Base-by-base conservation (phyloP, 306 rosid genomes). In the Dalbergia oliveri region DNA sequence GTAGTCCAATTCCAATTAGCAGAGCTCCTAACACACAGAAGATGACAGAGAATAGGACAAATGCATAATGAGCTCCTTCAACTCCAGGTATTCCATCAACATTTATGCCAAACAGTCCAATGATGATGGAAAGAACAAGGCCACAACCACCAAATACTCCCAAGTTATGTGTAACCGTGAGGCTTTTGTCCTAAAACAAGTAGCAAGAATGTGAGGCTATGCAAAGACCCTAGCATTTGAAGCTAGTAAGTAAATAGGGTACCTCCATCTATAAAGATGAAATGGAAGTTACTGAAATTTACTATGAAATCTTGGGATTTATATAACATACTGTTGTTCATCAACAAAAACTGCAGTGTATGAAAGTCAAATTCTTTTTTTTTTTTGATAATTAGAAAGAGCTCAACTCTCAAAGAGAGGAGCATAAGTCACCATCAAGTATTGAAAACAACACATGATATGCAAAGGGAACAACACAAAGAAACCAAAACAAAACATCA, bases 71-170 rank as follows among this genome's bases (percentile, higher is more conserved):
- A 26, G 97, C 3, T 21, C 74, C 77, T 3, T 16, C 61, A 54
- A 21, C 56, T 54, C 99, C 99, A 0, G 97, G 96, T 21, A 95
- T 93, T 69, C 98, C 99, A 62, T 95, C 97, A 31, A 93, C 97
- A 51, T 95, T 95, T 88, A 95, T 91, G 63, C 99, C 98, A 58
- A 95, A 95, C 1, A 93, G 88, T 68, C 99, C 99, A 0, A 98
- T 91, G 77, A 95, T 90, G 50, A 95, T 77, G 72, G 99, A 90
- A 50, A 95, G 93, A 79, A 93, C 80, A 39, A 95, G 90, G 43
- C 99, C 99, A 34, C 98, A 88, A 4, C 99, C 98, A 10, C 99
- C 98, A 76, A 95, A 87, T 50, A 95, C 91, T 34, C 96, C 87
- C 19, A 93, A 84, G 79, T 93, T 95, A 77, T 95, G 99, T 0